Evolutionary conservation across 495 filamentous ascomycete species (phyloP).

Genomic region (Durotheca rogersii): DNA sequence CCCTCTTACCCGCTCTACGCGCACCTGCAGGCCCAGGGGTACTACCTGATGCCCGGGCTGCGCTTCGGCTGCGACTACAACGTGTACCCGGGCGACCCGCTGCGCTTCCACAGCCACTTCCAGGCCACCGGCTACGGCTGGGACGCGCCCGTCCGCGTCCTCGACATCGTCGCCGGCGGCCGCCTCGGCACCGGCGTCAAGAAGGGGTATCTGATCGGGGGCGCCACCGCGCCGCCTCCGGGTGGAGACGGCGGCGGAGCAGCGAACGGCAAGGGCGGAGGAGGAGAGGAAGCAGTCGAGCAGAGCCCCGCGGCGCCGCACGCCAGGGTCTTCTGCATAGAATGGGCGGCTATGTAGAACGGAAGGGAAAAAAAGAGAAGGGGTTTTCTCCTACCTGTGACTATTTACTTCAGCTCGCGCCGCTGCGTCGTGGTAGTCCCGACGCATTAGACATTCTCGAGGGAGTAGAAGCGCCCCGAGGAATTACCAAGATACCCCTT

Average conservation of each 20-base stretch:
- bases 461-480: too few species aligned
- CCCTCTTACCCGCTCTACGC: slow-evolving; percentile 62
- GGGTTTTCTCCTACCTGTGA: too few species aligned
- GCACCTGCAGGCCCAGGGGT: slow-evolving; percentile 74
- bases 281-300: neutral
- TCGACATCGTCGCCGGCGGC: slow-evolving; percentile 82
- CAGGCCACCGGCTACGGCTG: slow-evolving; percentile 73
- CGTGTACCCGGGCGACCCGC: slow-evolving; percentile 90
- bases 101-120: slow-evolving; percentile 95
- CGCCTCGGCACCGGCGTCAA: slow-evolving; percentile 91
- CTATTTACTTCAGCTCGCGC: too few species aligned
- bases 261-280: slow-evolving; percentile 26
- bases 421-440: too few species aligned
- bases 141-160: slow-evolving; percentile 81
- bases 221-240: slow-evolving; percentile 37
- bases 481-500: too few species aligned
- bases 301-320: slow-evolving; percentile 17
- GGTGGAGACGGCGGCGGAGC: slow-evolving; percentile 23
- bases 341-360: slow-evolving; percentile 78
- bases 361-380: too few species aligned
- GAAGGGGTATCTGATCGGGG: slow-evolving; percentile 89
- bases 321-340: slow-evolving; percentile 72
- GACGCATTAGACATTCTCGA: too few species aligned
- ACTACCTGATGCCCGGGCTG: slow-evolving; percentile 87
- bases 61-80: slow-evolving; percentile 90